These are phyloP conservation scores for Phytophthora kernoviae DNA, from an alignment of 352 stramenopile genomes.

Conservation along the genomic window DNA sequence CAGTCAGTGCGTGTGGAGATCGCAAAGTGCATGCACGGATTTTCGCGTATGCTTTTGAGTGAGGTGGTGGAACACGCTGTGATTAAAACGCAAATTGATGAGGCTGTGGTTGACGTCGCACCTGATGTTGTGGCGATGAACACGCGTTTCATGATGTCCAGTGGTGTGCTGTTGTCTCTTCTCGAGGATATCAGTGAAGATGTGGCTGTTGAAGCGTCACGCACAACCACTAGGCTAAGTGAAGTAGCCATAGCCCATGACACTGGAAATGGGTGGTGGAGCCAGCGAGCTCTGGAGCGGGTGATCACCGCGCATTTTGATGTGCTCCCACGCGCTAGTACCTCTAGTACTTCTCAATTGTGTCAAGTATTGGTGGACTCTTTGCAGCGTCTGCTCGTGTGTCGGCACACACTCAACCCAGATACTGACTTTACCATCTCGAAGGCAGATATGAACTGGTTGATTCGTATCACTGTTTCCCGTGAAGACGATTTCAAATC, in stretches of 20 bases:
- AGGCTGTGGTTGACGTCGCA: constrained; percentile 44
- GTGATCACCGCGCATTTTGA: constrained; percentile 59
- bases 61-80: constrained; percentile 40
- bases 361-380: constrained; percentile 32
- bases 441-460: constrained; percentile 31
- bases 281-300: constrained; percentile 43
- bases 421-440: constrained; percentile 28
- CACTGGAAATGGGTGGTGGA: constrained; percentile 26
- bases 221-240: constrained; percentile 44
- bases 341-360: constrained; percentile 2
- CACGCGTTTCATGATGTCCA: constrained; percentile 65
- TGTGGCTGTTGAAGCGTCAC: constrained; percentile 54
- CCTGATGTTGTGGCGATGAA: constrained; percentile 40
- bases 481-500: constrained; percentile 8
- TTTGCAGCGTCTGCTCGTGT: constrained; percentile 30
- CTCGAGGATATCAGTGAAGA: constrained; percentile 53
- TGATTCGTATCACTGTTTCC: constrained; percentile 22
- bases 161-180: constrained; percentile 58
- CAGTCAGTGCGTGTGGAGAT: constrained; percentile 43
- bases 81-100: constrained; percentile 48
- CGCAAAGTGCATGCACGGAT: constrained; percentile 39
- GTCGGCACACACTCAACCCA: constrained; percentile 21
- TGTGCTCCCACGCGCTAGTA: constrained; percentile 31
- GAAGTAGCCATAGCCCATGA: constrained; percentile 20
- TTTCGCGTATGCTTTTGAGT: constrained; percentile 20